phyloP scores from a whole-genome alignment of 495 filamentous ascomycete species.

The Penicillium silybi region DNA sequence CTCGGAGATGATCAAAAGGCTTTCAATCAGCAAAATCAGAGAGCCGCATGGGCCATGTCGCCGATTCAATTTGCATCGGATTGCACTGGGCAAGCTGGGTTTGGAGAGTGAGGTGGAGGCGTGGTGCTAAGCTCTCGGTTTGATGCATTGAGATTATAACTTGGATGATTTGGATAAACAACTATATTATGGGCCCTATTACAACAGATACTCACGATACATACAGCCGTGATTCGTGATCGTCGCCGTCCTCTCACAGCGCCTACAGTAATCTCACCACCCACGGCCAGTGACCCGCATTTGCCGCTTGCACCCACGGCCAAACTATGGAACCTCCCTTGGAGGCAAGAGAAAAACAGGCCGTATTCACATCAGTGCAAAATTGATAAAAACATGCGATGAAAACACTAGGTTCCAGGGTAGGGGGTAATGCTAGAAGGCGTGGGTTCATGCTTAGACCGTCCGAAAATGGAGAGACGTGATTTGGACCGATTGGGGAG shows the following conservation, averaged over 20 bases:
- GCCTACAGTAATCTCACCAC: neutral
- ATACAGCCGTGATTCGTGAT: neutral
- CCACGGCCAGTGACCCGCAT: neutral
- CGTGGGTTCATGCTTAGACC: slow-evolving; percentile 24
- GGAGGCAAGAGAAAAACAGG: neutral
- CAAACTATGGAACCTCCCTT: neutral
- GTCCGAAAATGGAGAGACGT: slow-evolving; percentile 28
- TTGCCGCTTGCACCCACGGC: neutral
- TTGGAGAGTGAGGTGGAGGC: neutral
- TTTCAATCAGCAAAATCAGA: too few relatives aligned
- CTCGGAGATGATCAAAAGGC: too few relatives aligned
- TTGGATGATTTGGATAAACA: neutral
- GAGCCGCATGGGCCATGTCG: too few relatives aligned
- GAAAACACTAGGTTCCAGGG: slow-evolving; percentile 34
- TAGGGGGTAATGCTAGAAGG: slow-evolving; percentile 35
- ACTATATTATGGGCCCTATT: neutral
- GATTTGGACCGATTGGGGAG: slow-evolving; percentile 33
- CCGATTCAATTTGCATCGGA: too few relatives aligned
- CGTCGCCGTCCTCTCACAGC: neutral
- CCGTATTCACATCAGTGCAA: neutral
- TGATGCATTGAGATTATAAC: neutral
- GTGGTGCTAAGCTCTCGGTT: neutral
- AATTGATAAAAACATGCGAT: neutral
- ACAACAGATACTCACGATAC: neutral
- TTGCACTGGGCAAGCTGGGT: too few relatives aligned